A percentile compares a stretch with the other conserved stretches of the same genome.
phyloP scores from a whole-genome alignment of 1,139 yeast genomes.

The Scheffersomyces insectosa region DNA sequence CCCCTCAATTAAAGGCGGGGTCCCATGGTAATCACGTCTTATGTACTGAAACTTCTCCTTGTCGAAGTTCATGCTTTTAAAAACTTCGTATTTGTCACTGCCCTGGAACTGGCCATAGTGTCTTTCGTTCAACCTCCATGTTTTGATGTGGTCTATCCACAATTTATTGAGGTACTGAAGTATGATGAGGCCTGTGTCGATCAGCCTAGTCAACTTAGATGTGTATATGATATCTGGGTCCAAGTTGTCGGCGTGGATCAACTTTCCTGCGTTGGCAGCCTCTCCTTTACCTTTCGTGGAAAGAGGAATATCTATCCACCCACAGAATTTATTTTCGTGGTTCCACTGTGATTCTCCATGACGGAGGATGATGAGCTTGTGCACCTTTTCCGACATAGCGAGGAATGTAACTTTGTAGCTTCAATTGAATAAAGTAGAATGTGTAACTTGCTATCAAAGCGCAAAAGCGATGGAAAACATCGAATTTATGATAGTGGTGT shows the following conservation, averaged over 20 bases:
- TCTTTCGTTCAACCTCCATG: slow-evolving; percentile 77
- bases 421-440: too few species aligned
- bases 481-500: not conserved
- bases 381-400: slow-evolving; percentile 8
- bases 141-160: slow-evolving; percentile 51
- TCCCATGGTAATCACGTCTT: slow-evolving; percentile 67
- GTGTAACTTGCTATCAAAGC: too few species aligned
- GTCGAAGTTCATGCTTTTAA: slow-evolving; percentile 54
- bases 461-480: too few species aligned
- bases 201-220: slow-evolving; percentile 63
- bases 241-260: slow-evolving; percentile 41
- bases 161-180: slow-evolving; percentile 43
- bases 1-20: slow-evolving; percentile 54
- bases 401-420: too few species aligned
- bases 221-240: slow-evolving; percentile 62
- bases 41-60: slow-evolving; percentile 62
- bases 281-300: slow-evolving; percentile 62
- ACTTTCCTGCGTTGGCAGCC: slow-evolving; percentile 58
- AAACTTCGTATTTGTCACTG: slow-evolving; percentile 54
- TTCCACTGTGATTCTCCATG: slow-evolving; percentile 82
- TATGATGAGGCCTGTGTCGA: slow-evolving; percentile 65
- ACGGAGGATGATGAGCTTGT: slow-evolving; percentile 55
- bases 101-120: slow-evolving; percentile 82
- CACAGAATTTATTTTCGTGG: slow-evolving; percentile 69
- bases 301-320: slow-evolving; percentile 78